A percentile compares a stretch with the other conserved stretches of the same genome.
Conservation (phyloP, 2,329 filamentous ascomycete species). For the Huntiella omanensis region DNA sequence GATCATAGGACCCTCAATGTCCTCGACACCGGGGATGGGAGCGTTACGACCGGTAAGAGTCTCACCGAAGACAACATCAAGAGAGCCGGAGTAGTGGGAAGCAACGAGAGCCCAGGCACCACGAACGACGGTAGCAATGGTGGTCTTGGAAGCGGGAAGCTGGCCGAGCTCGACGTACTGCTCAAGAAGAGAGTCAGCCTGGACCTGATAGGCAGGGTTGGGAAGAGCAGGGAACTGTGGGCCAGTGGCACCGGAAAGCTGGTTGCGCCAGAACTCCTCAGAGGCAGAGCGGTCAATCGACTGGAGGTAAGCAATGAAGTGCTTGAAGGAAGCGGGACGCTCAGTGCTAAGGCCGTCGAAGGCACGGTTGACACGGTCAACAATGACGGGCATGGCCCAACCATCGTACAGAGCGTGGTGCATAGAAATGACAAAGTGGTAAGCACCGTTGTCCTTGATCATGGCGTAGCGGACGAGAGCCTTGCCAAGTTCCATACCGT, state of each 20-base stretch:
- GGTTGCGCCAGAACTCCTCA: conserved; percentile 27
- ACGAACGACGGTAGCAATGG: conserved; percentile 36
- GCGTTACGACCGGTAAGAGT: conserved; percentile 38
- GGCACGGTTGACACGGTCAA: conserved; percentile 28
- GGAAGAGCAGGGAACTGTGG: conserved; percentile 31
- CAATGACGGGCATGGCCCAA: conserved; percentile 32
- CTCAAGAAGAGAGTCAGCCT: conserved; percentile 33
- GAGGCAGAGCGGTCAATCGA: conserved; percentile 22
- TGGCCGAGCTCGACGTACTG: conserved; percentile 26
- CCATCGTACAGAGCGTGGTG: conserved; percentile 40
- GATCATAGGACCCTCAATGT: conserved; percentile 42
- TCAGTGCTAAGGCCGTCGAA: conserved; percentile 18
- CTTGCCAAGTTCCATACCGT: conserved; percentile 25
- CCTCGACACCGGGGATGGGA: conserved; percentile 27
- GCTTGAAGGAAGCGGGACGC: conserved; percentile 20
- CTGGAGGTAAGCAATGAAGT: conserved; percentile 30
- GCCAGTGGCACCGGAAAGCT: conserved; percentile 25
- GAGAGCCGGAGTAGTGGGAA: conserved; percentile 30
- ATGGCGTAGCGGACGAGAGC: conserved; percentile 28
- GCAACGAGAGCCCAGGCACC: conserved; percentile 39
- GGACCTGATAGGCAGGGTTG: conserved; percentile 27
- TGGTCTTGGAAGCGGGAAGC: conserved; percentile 22
- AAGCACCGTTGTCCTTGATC: conserved; percentile 19
- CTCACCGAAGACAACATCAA: conserved; percentile 39
- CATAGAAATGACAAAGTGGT: conserved; percentile 32